These are phyloP conservation scores for Kalaharituber pfeilii DNA, from an alignment of 2,329 filamentous ascomycete species.

Conservation along the genomic window DNA sequence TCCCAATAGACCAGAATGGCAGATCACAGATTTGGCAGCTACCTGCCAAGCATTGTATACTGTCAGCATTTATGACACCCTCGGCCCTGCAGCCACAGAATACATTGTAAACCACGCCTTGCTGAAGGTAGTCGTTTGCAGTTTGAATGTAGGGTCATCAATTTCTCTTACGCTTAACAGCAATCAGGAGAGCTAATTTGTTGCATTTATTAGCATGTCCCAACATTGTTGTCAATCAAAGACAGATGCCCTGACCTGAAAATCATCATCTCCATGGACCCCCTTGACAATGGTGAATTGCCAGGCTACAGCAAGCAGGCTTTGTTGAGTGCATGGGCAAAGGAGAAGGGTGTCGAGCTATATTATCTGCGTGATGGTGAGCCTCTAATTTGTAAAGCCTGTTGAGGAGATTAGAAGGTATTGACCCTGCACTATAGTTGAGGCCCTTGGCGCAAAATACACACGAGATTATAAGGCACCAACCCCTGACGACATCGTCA, in stretches of 20 bases:
- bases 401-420: neutral
- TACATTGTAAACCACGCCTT: conserved; percentile 88
- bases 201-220: conserved; percentile 20
- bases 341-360: conserved; percentile 56
- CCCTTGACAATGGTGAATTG: conserved; percentile 61
- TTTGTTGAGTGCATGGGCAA: conserved; percentile 57
- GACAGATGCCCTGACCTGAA: conserved; percentile 48
- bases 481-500: conserved; percentile 56
- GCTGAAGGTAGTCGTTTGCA: conserved; percentile 53
- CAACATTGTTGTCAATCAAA: conserved; percentile 20
- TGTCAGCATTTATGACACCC: conserved; percentile 89
- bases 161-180: conserved; percentile 53
- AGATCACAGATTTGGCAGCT: conserved; percentile 70
- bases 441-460: conserved; percentile 56
- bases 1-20: conserved; percentile 77
- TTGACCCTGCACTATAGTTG: conserved; percentile 36
- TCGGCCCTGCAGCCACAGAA: conserved; percentile 78
- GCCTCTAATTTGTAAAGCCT: no score
- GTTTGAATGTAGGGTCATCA: conserved; percentile 33
- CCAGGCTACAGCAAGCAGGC: conserved; percentile 61
- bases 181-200: no score
- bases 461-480: conserved; percentile 56
- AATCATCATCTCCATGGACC: conserved; percentile 72
- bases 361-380: conserved; percentile 49
- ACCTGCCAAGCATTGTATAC: conserved; percentile 76